Base-by-base conservation (phyloP, 192 early-diverging fungal genomes). In the Mortierella hygrophila region DNA sequence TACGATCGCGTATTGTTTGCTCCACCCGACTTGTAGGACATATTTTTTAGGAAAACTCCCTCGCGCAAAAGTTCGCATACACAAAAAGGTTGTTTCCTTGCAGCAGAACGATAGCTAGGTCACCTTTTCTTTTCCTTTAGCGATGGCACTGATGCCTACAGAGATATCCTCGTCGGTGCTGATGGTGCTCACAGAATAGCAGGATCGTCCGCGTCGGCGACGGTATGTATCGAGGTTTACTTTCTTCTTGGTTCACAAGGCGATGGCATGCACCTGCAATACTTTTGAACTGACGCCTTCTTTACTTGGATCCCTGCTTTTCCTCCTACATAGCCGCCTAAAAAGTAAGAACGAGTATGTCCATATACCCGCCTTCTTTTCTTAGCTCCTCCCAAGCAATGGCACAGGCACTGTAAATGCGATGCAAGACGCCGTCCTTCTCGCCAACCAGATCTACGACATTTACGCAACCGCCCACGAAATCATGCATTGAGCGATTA, bases 381-480 rank as follows among this genome's bases (percentile, higher is more conserved):
- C 47, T 11, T 40, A 65, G 74, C 54, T 76, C 21, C 57, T 63
- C 6, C 74, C 74, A n/a, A 76, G 74, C 57, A 55, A 18, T 26
- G 74, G 74, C 32, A 37, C 54, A 6, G 74, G 74, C 8, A 57
- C 74, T 11, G 55, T 76, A 0, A 38, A 38, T 23, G 74, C 74
- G 4, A 65, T 76, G 74, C 74, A 76, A 7, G 74, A 76, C 26
- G 74, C 74, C 9, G 57, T 76, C 74, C 20, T 76, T 15, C 41
- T 76, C 37, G 74, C 57, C 54, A 76, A 76, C 74, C 23, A 55
- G 4, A 18, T 76, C 23, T 76, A 76, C 40, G 74, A 63, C 16
- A 55, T 76, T 1, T 37, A 65, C 20, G 21, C 54, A 4, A 26
- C 57, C 5, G 49, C 21, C 8, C 23, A 42, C n/a, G 44, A 40